phyloP scores from a whole-genome alignment of 2,329 filamentous ascomycete species.

The Ophiobolus disseminans region DNA sequence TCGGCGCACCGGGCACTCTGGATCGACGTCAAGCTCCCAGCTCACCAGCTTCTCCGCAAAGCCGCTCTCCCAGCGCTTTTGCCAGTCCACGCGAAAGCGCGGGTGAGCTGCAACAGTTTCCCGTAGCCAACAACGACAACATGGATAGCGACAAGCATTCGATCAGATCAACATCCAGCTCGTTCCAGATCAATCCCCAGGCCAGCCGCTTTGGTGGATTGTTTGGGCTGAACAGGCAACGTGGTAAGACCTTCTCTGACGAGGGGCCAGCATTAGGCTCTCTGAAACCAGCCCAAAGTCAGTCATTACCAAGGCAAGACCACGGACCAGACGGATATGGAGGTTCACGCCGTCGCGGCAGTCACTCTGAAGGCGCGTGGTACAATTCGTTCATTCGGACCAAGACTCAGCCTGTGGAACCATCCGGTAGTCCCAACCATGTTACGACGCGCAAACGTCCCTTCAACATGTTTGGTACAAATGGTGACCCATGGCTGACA shows the following conservation, averaged over 20 bases:
- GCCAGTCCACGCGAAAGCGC: slow-evolving; percentile 57
- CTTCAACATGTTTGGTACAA: slow-evolving; percentile 60
- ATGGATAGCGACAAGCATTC: slow-evolving; percentile 56
- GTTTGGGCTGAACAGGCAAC: slow-evolving; percentile 66
- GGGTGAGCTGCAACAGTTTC: slow-evolving; percentile 51
- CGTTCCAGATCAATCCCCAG: slow-evolving; percentile 55
- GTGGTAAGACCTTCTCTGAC: slow-evolving; percentile 66
- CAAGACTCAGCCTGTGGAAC: slow-evolving; percentile 43
- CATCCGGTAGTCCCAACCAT: slow-evolving; percentile 45
- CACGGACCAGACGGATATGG: slow-evolving; percentile 57
- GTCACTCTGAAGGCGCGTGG: slow-evolving; percentile 60
- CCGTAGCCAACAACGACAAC: slow-evolving; percentile 51
- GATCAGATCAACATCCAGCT: slow-evolving; percentile 58
- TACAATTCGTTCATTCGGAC: slow-evolving; percentile 59
- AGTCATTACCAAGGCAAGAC: slow-evolving; percentile 73
- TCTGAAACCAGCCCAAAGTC: slow-evolving; percentile 74
- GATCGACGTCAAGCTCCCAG: slow-evolving; percentile 47
- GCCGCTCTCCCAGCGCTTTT: slow-evolving; percentile 55
- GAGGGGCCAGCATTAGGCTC: slow-evolving; percentile 72
- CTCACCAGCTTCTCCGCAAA: slow-evolving; percentile 53
- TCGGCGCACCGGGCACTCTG: slow-evolving; percentile 50
- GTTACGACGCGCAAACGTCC: slow-evolving; percentile 54
- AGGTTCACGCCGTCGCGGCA: slow-evolving; percentile 62
- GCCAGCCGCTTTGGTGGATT: slow-evolving; percentile 64
- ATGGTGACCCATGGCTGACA: slow-evolving; percentile 59